Conservation (phyloP, 2,329 filamentous ascomycete species). For the Aspergillus candidus region DNA sequence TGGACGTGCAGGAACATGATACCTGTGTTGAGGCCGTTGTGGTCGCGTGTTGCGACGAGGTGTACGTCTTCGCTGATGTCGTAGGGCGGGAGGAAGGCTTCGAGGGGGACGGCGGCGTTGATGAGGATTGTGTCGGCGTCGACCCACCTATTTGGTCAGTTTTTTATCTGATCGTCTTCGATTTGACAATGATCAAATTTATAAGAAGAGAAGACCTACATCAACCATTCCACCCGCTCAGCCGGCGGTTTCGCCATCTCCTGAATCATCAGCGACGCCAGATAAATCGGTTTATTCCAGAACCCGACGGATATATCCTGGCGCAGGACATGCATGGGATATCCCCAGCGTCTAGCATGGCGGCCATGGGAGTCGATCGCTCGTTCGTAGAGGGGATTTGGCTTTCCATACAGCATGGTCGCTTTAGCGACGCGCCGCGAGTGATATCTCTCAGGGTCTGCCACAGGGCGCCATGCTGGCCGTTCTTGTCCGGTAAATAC, state of each 20-base stretch:
- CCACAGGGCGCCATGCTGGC: too few species aligned
- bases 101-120: conserved; percentile 25
- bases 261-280: conserved; percentile 24
- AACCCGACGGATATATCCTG: conserved; percentile 27
- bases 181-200: too few species aligned
- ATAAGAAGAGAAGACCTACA: conserved; percentile 16
- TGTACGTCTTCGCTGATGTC: conserved; percentile 23
- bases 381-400: conserved; percentile 29
- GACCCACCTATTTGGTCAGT: conserved; percentile 21
- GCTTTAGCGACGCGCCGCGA: conserved; percentile 23
- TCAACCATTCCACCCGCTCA: conserved; percentile 32
- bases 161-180: too few species aligned
- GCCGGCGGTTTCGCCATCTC: conserved; percentile 28
- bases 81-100: conserved; percentile 26
- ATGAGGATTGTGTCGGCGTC: conserved; percentile 30
- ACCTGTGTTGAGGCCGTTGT: conserved; percentile 28
- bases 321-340: conserved; percentile 31
- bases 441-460: too few species aligned
- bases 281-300: conserved; percentile 31
- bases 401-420: conserved; percentile 29
- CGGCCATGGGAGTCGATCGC: conserved; percentile 30
- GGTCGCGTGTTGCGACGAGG: conserved; percentile 25
- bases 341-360: conserved; percentile 31
- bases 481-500: too few species aligned
- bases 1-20: conserved; percentile 28